These are phyloP conservation scores for Ganoderma leucocontextum DNA, from an alignment of 1,284 basidiomycete genomes.

Conservation along the genomic window DNA sequence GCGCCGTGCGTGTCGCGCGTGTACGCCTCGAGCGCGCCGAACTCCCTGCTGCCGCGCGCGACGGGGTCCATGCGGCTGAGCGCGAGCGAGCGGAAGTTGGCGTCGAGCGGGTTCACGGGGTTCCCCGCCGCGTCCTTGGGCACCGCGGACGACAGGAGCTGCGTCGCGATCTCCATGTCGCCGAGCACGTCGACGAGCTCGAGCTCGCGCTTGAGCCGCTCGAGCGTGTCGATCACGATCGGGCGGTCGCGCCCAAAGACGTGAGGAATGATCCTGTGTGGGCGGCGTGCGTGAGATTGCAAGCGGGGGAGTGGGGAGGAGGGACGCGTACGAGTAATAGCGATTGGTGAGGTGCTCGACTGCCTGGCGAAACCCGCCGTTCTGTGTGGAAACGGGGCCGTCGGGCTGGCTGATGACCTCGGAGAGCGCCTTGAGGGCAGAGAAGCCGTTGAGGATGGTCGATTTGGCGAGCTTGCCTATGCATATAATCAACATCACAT, in stretches of 20 bases:
- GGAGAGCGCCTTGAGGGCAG: conserved; percentile 65
- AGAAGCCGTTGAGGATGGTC: conserved; percentile 65
- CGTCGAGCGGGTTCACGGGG: conserved; percentile 64
- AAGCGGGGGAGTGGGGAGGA: neutral
- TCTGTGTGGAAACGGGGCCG: conserved; percentile 47
- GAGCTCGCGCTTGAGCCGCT: conserved; percentile 62
- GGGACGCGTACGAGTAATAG: conserved; percentile 64
- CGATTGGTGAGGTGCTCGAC: conserved; percentile 57
- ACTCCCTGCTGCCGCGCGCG: conserved; percentile 53
- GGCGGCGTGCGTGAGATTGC: neutral
- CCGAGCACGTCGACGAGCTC: conserved; percentile 72
- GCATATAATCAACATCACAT: conserved; percentile 11
- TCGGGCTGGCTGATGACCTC: conserved; percentile 60
- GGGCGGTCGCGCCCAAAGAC: conserved; percentile 64
- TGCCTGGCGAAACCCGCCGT: conserved; percentile 50
- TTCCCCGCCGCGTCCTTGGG: conserved; percentile 51
- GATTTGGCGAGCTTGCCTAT: conserved; percentile 64
- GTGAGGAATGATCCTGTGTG: conserved; percentile 65
- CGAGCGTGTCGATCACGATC: conserved; percentile 50
- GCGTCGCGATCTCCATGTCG: conserved; percentile 71
- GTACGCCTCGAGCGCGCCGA: conserved; percentile 57
- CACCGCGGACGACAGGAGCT: conserved; percentile 57
- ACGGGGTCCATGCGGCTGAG: conserved; percentile 64
- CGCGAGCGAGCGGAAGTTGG: conserved; percentile 61
- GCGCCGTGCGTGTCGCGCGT: conserved; percentile 62